Percentiles rank a stretch among this genome's conserved stretches.
Conservation (phyloP, 108 stramenopile genomes). For the Epipyxis sp. region DNA sequence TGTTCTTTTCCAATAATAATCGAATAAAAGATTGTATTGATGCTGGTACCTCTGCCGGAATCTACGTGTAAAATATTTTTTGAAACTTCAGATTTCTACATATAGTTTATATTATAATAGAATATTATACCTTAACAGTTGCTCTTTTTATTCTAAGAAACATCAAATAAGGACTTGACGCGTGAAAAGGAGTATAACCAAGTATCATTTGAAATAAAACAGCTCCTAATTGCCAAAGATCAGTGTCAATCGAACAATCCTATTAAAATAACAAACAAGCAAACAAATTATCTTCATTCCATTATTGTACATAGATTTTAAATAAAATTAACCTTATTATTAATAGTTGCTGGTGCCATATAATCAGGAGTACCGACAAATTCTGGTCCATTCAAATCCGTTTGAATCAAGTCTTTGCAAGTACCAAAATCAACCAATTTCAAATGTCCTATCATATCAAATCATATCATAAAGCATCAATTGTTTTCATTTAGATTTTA, state of each 20-base stretch:
- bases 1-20: background rate
- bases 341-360: constrained; percentile 89
- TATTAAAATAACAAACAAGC: background rate
- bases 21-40: background rate
- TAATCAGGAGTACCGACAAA: constrained; percentile 99
- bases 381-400: constrained; percentile 93
- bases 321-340: no score
- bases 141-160: constrained; percentile 78
- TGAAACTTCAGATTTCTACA: no score
- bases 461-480: background rate
- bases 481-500: background rate
- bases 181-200: constrained; percentile 71
- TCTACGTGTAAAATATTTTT: background rate
- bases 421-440: constrained; percentile 96
- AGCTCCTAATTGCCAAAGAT: constrained; percentile 77
- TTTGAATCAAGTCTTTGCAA: constrained; percentile 83
- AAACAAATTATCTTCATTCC: constrained; percentile 6
- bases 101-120: no score
- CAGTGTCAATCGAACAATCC: constrained; percentile 51
- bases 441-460: constrained; percentile 66
- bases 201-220: constrained; percentile 68
- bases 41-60: background rate
- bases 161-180: constrained; percentile 74
- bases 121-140: constrained; percentile 7
- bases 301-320: constrained; percentile 34